Evolutionary conservation across 306 rosid genomes (phyloP), one percentile per base, ranked within the genome.

Genomic region (Boehmeria nivea): DNA sequence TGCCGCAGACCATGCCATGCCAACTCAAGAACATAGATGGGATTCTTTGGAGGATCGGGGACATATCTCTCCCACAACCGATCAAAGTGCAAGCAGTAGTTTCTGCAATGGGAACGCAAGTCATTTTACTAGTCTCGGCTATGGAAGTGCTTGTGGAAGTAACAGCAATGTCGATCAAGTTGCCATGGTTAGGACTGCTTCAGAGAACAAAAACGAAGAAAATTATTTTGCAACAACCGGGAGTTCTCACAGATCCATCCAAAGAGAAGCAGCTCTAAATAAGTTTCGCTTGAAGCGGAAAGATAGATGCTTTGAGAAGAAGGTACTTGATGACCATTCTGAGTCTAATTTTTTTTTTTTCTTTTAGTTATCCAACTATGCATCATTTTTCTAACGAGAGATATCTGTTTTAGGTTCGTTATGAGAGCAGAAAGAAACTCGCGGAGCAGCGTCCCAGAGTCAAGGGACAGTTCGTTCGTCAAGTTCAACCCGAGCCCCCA

Each of bases 401-500:
- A 39, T 67, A 33, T 67, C 59, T 61, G 63, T 34, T 20, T 44
- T 59, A 93, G 99, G 99, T 93, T 69, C 95, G 96, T 27, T 93
- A 93, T 3, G 99, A 93, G 83, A 93, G 99, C 86, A 71, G 99
- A 66, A 93, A 93, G 74, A 93, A 93, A 74, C 86, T 93, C 16
- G 99, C 99, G 15, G 99, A 91, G 79, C 96, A 88, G 76, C 95
- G 99, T 26, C 99, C 95, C 1, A 72, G 99, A 77, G 79, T 93
- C 49, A 93, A 93, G 73, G 99, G 99, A 66, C 99, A 93, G 69
- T 87, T 93, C 60, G 95, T 93, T 46, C 94, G 96, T 16, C 89
- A 86, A 71, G 62, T 54, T 25, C 67, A 36, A 19, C 68, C 43
- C 12, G 84, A 83, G 71, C 44, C 74, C 47, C 56, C 64, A 15